These are phyloP conservation scores for Amanita polypyramis DNA, from an alignment of 768 basidiomycete genomes.

Conservation along the genomic window DNA sequence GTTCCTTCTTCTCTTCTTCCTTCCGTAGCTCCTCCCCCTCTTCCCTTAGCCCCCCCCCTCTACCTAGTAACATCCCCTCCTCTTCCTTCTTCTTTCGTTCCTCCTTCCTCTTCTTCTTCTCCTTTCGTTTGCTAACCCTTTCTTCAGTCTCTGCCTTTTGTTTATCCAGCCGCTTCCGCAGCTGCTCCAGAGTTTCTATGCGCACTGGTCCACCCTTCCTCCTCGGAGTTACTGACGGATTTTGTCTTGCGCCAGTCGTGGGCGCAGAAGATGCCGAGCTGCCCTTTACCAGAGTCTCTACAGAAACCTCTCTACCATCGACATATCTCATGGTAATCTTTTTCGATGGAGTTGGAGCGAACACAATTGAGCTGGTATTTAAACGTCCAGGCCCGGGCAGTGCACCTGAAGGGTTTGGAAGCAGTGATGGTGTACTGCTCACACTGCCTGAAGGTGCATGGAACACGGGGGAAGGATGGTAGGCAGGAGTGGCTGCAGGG, in stretches of 20 bases:
- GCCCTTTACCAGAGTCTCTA: slow-evolving; percentile 39
- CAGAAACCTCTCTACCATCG: slow-evolving; percentile 54
- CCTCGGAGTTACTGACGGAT: slow-evolving; percentile 28
- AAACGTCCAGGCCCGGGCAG: slow-evolving; percentile 34
- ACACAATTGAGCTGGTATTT: slow-evolving; percentile 53
- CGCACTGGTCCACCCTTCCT: slow-evolving; percentile 36
- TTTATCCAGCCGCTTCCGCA: slow-evolving; percentile 23
- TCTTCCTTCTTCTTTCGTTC: slow-evolving; percentile 19
- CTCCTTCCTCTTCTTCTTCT: slow-evolving; percentile 43
- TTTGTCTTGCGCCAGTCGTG: slow-evolving; percentile 25
- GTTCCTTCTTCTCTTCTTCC: slow-evolving; percentile 20
- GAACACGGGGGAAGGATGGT: slow-evolving; percentile 38
- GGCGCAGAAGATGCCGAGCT: slow-evolving; percentile 30
- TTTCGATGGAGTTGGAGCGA: slow-evolving; percentile 38
- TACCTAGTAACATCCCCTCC: too few relatives aligned
- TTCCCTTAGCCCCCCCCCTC: too few relatives aligned
- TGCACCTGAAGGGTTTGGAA: slow-evolving; percentile 53
- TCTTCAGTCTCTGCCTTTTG: slow-evolving; percentile 15
- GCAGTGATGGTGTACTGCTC: slow-evolving; percentile 47
- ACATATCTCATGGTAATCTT: slow-evolving; percentile 49
- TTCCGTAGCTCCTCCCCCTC: slow-evolving; percentile 19
- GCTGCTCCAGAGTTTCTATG: slow-evolving; percentile 50
- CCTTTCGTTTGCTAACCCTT: slow-evolving; percentile 11
- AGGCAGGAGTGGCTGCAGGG: slow-evolving; percentile 27
- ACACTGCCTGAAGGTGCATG: slow-evolving; percentile 35